phyloP scores from a whole-genome alignment of 176 grass and related monocot genomes.

The Carex scoparia region DNA sequence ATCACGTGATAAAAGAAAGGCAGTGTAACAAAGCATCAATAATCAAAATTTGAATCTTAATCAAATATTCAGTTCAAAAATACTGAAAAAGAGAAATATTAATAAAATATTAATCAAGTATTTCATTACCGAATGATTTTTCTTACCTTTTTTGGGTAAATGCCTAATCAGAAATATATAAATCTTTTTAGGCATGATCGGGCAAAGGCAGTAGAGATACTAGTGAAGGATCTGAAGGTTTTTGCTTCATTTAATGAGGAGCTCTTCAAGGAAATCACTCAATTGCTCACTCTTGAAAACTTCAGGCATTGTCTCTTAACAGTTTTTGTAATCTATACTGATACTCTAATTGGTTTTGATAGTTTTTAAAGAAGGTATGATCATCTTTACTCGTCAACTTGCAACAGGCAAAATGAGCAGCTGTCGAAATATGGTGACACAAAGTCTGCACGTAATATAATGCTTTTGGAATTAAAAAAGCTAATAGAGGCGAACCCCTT shows the following conservation, averaged over 20 bases:
- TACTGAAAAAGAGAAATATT: too few species aligned
- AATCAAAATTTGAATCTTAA: too few species aligned
- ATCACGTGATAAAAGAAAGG: too few species aligned
- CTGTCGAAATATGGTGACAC: slow-evolving; percentile 98
- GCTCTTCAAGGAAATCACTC: slow-evolving; percentile 98
- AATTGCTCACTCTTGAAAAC: slow-evolving; percentile 95
- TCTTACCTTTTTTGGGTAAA: neutral
- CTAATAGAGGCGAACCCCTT: slow-evolving; percentile 93
- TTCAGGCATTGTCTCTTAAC: slow-evolving; percentile 48
- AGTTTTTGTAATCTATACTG: neutral
- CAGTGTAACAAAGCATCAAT: too few species aligned
- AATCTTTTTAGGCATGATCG: slow-evolving; percentile 72
- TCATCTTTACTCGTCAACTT: slow-evolving; percentile 11
- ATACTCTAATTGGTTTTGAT: neutral
- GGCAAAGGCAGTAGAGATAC: slow-evolving; percentile 93
- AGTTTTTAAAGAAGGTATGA: neutral
- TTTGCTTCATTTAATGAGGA: slow-evolving; percentile 99
- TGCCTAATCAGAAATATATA: neutral
- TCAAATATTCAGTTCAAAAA: too few species aligned
- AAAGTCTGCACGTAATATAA: slow-evolving; percentile 98
- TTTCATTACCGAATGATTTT: neutral
- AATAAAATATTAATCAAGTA: neutral
- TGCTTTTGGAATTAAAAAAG: slow-evolving; percentile 98
- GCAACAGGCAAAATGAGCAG: slow-evolving; percentile 95
- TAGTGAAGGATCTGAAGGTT: slow-evolving; percentile 98